Base-by-base conservation (phyloP, 164 flowering plant genomes). In the Stephania cephalantha region DNA sequence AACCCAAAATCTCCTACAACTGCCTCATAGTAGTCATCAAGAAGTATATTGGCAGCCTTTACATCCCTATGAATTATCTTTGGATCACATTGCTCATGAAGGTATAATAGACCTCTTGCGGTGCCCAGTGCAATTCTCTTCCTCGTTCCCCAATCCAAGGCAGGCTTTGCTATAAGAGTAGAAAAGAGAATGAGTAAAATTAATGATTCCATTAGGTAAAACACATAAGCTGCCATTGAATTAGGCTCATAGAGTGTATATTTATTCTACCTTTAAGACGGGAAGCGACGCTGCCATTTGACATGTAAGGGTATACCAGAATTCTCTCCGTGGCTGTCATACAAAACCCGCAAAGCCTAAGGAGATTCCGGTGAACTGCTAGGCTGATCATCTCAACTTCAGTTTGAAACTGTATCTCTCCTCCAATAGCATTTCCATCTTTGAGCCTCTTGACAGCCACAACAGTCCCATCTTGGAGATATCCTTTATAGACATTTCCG, bases 21-120 rank as follows among this genome's bases (percentile, higher is more conserved):
- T 48, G 98, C 98, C 77, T 91, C 97, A 80, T 85, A 91, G 78
- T 82, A 85, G 71, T 90, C 98, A 79, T 92, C 97, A 50, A 94
- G 93, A 81, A 94, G 79, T 77, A 94, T 88, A 72, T 94, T 94
- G 42, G 97, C 96, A 55, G 97, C 97, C 84, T 94, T 94, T 18
- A 94, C 96, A 83, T 91, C 98, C 68, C 98, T 83, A 68, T 92
- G 98, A 45, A 92, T 89, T 61, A 94, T 94, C 85, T 94, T 94
- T 5, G 98, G 98, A 79, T 94, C 97, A 78, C 98, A 94, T 46
- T 94, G 97, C 84, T 93, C 98, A 72, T 93, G 98, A 15, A 94
- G 94, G 71, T 94, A 94, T 46, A 94, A 52, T 20, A 94, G 77
- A 45, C 98, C 98, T 70, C 98, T 81, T 15, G 86, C 97, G 20